Base-by-base conservation (phyloP, 176 grass and related monocot genomes). In the Musa beccarii region DNA sequence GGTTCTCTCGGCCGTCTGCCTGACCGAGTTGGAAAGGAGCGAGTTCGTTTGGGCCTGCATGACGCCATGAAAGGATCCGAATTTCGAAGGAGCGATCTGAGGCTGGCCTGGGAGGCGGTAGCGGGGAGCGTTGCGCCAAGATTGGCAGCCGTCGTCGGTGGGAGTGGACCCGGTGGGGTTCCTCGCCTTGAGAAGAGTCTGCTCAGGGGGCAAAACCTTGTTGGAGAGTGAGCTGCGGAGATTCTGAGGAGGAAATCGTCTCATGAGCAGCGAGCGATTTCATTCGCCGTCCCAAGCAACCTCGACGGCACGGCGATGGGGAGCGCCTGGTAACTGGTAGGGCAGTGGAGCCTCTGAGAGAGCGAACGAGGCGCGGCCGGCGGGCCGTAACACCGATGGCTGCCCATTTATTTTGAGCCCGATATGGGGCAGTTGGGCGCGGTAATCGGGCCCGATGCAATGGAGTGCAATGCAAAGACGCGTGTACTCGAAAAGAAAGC, bases 11-110 rank as follows among this genome's bases (percentile, higher is more conserved):
- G 19, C 9, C 8, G 57, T 61, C 15, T 51, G 54, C 13, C n/a
- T 22, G 53, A 67, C 56, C 67, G 15, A 5, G 56, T 63, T 52
- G 24, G 79, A 85, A 68, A 77, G 16, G 52, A 22, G 7, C 52
- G 78, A 75, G 76, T 51, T 76, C 34, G 34, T 43, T 28, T 34
- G 82, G 3, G 23, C 59, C 6, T 0, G 17, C 0, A 16, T 10
- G 49, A 68, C 75, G 57, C 63, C 59, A 63, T 22, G 11, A 43
- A 51, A n/a, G 26, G 59, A 0, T 75, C 69, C 26, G 59, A 59
- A 54, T 49, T 74, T 81, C 49, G 69, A 9, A 64, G 23, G 13
- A 0, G 79, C 1, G 14, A 15, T 8, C 6, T 15, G 43, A 28
- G 25, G 13, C 53, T 25, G 21, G 52, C 34, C 51, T 9, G 20